These are phyloP conservation scores for Melaleuca quinquenervia DNA, from an alignment of 345 rosid genomes.

Conservation along the genomic window DNA sequence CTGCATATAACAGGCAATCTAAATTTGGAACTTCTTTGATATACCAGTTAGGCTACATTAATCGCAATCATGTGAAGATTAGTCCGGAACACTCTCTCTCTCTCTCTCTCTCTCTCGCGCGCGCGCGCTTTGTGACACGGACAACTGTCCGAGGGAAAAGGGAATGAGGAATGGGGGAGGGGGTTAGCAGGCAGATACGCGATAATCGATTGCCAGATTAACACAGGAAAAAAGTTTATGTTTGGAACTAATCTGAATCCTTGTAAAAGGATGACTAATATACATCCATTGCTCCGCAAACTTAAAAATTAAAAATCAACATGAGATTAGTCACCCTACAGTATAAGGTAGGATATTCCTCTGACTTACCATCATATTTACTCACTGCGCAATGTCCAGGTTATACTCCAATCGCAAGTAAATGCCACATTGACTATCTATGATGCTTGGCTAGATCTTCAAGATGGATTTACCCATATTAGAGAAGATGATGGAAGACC, in stretches of 20 bases:
- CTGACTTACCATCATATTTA: background rate
- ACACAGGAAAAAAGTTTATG: background rate
- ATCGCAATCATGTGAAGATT: background rate
- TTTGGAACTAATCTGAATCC: background rate
- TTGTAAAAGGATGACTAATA: background rate
- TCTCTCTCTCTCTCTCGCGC: background rate
- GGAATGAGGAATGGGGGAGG: background rate
- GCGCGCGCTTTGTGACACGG: too few species aligned
- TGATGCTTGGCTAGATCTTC: conserved; percentile 94
- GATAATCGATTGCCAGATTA: background rate
- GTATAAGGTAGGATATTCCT: background rate
- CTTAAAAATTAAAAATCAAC: background rate
- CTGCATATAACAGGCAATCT: background rate
- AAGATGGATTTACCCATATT: conserved; percentile 75
- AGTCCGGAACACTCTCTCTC: background rate
- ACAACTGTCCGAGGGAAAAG: background rate
- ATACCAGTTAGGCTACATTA: background rate
- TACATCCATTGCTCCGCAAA: background rate
- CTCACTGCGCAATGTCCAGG: conserved; percentile 24
- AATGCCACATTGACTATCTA: conserved; percentile 69
- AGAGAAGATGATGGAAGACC: conserved; percentile 75
- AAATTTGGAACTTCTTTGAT: background rate
- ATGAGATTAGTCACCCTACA: background rate
- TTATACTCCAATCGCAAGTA: conserved; percentile 80
- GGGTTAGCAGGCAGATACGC: background rate